Conservation (phyloP, 1,284 basidiomycete genomes). For the Cryptococcus amylolentus region DNA sequence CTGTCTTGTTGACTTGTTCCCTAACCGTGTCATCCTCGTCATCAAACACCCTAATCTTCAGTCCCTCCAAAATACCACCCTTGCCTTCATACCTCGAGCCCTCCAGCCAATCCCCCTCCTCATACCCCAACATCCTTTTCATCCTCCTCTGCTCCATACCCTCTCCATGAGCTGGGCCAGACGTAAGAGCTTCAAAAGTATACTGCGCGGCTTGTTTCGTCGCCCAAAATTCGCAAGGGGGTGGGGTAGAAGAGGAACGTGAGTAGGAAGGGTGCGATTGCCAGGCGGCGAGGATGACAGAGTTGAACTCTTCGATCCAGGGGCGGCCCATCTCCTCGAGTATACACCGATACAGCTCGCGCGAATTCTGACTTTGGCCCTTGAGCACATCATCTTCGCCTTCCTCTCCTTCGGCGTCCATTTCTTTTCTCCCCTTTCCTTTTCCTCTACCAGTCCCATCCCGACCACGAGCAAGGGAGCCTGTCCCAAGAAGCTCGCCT, state of each 20-base stretch:
- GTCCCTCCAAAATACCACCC: slow-evolving; percentile 26
- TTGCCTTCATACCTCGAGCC: slow-evolving; percentile 40
- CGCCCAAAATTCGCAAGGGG: slow-evolving; percentile 66
- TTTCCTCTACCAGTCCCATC: slow-evolving; percentile 19
- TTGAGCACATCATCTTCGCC: slow-evolving; percentile 18
- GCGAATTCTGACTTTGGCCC: slow-evolving; percentile 39
- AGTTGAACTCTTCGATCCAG: slow-evolving; percentile 62
- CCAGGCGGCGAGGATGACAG: slow-evolving; percentile 30
- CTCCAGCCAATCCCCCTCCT: slow-evolving; percentile 43
- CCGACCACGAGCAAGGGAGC: slow-evolving; percentile 3
- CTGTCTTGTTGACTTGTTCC: slow-evolving; percentile 1
- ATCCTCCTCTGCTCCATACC: slow-evolving; percentile 42
- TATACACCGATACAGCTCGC: slow-evolving; percentile 39
- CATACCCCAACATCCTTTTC: slow-evolving; percentile 36
- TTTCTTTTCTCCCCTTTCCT: slow-evolving; percentile 56
- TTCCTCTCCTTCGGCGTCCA: slow-evolving; percentile 2
- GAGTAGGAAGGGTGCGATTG: background rate
- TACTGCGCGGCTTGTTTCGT: slow-evolving; percentile 64
- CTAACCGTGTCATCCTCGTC: slow-evolving; percentile 1
- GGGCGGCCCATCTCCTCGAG: slow-evolving; percentile 66
- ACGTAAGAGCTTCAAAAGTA: slow-evolving; percentile 36
- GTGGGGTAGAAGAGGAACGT: background rate
- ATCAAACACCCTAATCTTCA: slow-evolving; percentile 34
- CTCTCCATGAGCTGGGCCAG: slow-evolving; percentile 31
- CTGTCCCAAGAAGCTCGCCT: slow-evolving; percentile 10